Percentiles rank a stretch among this genome's conserved stretches.
Conservation (phyloP, 495 filamentous ascomycete species). For the Jackrogersella multiformis region DNA sequence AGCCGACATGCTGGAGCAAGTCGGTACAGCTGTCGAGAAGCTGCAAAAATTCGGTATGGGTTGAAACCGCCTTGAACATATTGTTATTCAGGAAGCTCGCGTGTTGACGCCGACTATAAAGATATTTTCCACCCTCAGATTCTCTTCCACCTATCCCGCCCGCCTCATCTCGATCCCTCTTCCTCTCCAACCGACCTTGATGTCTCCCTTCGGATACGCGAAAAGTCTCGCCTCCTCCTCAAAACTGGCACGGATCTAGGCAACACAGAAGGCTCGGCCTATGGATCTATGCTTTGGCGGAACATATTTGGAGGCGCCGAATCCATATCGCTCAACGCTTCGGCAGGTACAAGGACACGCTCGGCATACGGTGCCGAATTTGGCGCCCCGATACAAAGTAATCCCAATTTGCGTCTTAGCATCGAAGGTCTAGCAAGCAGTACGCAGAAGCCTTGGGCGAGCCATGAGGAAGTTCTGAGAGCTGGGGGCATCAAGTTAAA, state of each 20-base stretch:
- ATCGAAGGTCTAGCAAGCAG: constrained; percentile 80
- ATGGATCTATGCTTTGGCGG: constrained; percentile 80
- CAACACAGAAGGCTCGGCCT: constrained; percentile 90
- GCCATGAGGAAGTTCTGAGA: constrained; percentile 89
- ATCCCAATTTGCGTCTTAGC: constrained; percentile 80
- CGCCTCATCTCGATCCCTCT: constrained; percentile 64
- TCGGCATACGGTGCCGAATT: constrained; percentile 88
- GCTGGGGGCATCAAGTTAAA: constrained; percentile 79
- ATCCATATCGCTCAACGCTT: constrained; percentile 80
- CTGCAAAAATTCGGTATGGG: constrained; percentile 79
- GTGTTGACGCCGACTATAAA: constrained; percentile 46
- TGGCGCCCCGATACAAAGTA: constrained; percentile 76
- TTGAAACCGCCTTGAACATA: neutral
- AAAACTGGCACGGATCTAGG: constrained; percentile 94
- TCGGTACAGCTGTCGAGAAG: constrained; percentile 73
- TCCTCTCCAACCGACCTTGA: constrained; percentile 77
- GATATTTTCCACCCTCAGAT: constrained; percentile 91
- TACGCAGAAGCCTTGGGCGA: constrained; percentile 88
- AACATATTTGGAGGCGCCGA: constrained; percentile 97
- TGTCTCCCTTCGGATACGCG: constrained; percentile 76
- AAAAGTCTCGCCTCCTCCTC: constrained; percentile 80
- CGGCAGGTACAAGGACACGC: constrained; percentile 85
- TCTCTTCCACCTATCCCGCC: constrained; percentile 78
- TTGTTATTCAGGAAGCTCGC: neutral
- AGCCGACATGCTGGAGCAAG: constrained; percentile 74